Evolutionary conservation across 495 filamentous ascomycete genomes (phyloP), one percentile per base, ranked within the genome.

Genomic region (Hypoxylon lenormandii): DNA sequence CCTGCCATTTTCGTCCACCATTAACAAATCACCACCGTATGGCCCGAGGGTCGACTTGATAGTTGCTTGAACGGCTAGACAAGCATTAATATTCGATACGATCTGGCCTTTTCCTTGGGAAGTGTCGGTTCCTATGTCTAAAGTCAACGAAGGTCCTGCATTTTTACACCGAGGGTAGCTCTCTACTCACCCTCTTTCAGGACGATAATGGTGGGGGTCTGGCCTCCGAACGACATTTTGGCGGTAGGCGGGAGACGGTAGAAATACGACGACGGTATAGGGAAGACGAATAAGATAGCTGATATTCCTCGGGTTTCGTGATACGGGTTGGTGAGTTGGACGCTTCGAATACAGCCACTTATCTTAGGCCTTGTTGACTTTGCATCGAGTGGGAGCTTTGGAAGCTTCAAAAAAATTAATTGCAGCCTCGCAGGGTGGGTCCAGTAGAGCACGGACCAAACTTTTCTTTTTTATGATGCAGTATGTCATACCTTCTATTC

Each of bases 141-240:
- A 26, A 69, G 49, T 57, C 37, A 60, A 69, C 66, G 74, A 75
- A 68, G 50, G 30, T 38, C 46, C 46, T 58, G 28, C 46, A 18
- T 53, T 53, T 30, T 37, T 42, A 37, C 49, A 57, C 64, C 26
- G 26, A 60, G 67, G 66, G 66, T 60, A 64, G 64, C 46, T 72
- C 47, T 79, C 79, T 77, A 84, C 90, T 66, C 72, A 96, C 94
- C 94, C 83, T 98, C 95, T 83, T 95, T 96, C 69, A 98, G 87
- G 81, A 98, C 96, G 77, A 98, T 91, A 77, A 98, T 98, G 64
- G 96, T 98, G 78, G 95, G 95, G 70, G 95, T 93, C 82, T 98
- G 95, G 80, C 94, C 95, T 79, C 92, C 92, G 84, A 98, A 98
- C 77, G 93, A 94, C 94, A 97, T 97, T 78, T 66, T 76, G 52